These are phyloP conservation scores for Penicillium subrubescens DNA, from an alignment of 495 filamentous ascomycete genomes.

Conservation along the genomic window DNA sequence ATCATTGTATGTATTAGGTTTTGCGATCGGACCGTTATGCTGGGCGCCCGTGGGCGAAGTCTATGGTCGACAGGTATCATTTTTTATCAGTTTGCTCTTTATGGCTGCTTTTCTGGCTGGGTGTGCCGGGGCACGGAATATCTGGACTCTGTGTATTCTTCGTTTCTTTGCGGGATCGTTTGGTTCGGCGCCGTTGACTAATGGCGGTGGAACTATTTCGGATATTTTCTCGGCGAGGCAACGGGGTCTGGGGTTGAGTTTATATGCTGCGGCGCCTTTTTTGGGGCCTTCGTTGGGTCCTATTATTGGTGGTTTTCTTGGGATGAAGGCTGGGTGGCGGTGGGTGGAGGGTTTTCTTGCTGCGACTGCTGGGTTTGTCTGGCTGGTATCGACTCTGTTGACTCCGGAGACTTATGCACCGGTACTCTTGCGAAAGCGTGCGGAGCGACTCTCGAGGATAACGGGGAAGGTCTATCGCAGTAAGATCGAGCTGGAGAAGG, in stretches of 20 bases:
- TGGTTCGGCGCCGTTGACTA: slow-evolving; percentile 63
- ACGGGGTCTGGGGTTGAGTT: slow-evolving; percentile 55
- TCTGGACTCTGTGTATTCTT: slow-evolving; percentile 60
- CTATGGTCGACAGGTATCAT: slow-evolving; percentile 63
- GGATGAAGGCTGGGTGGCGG: slow-evolving; percentile 60
- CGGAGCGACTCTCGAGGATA: slow-evolving; percentile 50
- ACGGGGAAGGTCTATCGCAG: slow-evolving; percentile 58
- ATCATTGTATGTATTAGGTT: slow-evolving; percentile 68
- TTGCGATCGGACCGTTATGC: slow-evolving; percentile 60
- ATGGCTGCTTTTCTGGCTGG: slow-evolving; percentile 63
- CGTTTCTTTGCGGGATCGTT: slow-evolving; percentile 68
- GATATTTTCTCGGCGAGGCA: slow-evolving; percentile 60
- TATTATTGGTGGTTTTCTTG: slow-evolving; percentile 63
- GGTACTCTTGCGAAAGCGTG: slow-evolving; percentile 57
- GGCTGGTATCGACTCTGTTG: slow-evolving; percentile 53
- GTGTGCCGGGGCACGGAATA: slow-evolving; percentile 56
- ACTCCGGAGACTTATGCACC: slow-evolving; percentile 65
- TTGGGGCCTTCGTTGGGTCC: slow-evolving; percentile 57
- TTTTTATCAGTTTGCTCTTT: slow-evolving; percentile 54
- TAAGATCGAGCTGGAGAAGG: slow-evolving; percentile 42
- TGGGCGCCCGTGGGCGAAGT: slow-evolving; percentile 62
- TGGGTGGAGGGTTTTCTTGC: slow-evolving; percentile 65
- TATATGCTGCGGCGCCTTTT: slow-evolving; percentile 61
- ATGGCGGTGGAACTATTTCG: slow-evolving; percentile 60
- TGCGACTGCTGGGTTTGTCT: slow-evolving; percentile 52